Percentiles rank a stretch among this genome's conserved stretches.
Conservation (phyloP, 2,329 filamentous ascomycete genomes). For the Camillea tinctor region DNA sequence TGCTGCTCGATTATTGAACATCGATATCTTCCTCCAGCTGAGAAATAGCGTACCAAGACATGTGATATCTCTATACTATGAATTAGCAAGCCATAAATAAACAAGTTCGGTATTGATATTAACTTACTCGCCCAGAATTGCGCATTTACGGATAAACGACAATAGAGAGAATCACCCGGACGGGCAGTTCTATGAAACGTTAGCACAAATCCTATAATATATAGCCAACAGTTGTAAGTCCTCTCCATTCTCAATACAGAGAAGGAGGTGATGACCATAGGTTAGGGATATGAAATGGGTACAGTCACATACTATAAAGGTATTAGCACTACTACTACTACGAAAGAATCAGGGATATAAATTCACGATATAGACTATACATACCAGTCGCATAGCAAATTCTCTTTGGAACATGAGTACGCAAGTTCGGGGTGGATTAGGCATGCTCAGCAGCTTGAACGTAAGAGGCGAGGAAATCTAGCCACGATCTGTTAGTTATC, state of each 20-base stretch:
- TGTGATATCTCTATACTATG: slow-evolving; percentile 12
- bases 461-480: slow-evolving; percentile 85
- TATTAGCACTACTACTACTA: neutral
- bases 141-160: slow-evolving; percentile 84
- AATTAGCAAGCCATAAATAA: neutral
- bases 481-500: slow-evolving; percentile 70
- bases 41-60: slow-evolving; percentile 14
- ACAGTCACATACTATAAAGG: neutral
- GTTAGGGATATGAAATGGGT: neutral
- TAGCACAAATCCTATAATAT: neutral
- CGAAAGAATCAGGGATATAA: neutral
- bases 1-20: slow-evolving; percentile 34
- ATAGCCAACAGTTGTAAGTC: neutral
- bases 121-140: slow-evolving; percentile 78
- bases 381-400: slow-evolving; percentile 75
- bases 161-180: slow-evolving; percentile 86
- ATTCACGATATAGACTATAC: neutral
- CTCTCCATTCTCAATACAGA: neutral
- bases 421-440: slow-evolving; percentile 76
- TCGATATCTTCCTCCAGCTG: too few relatives aligned
- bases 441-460: slow-evolving; percentile 82
- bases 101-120: neutral
- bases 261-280: too few relatives aligned
- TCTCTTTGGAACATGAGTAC: slow-evolving; percentile 97
- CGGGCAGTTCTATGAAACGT: slow-evolving; percentile 60